Base-by-base conservation (phyloP, 2,329 filamentous ascomycete species). In the Periconia digitata region DNA sequence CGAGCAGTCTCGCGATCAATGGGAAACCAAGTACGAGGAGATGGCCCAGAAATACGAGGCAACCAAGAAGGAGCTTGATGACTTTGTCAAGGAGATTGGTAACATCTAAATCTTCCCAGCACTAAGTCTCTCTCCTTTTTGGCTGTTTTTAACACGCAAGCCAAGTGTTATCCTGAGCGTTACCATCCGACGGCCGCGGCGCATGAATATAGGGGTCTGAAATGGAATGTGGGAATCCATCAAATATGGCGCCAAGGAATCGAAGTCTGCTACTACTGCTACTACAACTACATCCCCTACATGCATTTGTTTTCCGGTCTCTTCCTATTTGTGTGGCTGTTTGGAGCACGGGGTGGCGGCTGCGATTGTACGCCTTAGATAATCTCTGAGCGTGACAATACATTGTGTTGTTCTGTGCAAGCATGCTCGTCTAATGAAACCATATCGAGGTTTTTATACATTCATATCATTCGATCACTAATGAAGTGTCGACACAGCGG, bases 21-120 rank as follows among this genome's bases (percentile, higher is more conserved):
- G 92, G 92, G 94, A 97, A 81, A 73, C 82, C 76, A 97, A 99
- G 82, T 97, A 95, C 79, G 94, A 97, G 79, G 92, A 97, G 75
- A 95, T 96, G 87, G 76, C 86, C 65, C 88, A 92, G 85, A 95
- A 96, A 79, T 88, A 95, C 81, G 77, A 79, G 60, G 74, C 81
- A 49, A 82, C 90, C 64, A 86, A 95, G 82, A 92, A 92, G 82
- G 91, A 96, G 74, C 80, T 96, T 70, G 86, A 95, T 69, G 88
- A 92, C 60, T 89, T 97, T 76, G 89, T 94, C 78, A 77, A 79
- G 64, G 92, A 96, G 78, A 92, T 97, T 76, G 87, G 87, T 81
- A 94, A 90, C 79, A 92, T 97, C 76, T 97, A 85, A 85, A 65
- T n/a, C n/a, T 56, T 63, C 47, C 21, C 20, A 3, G 38, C 21